A percentile compares a stretch with the other conserved stretches of the same genome.
phyloP scores from a whole-genome alignment of 495 filamentous ascomycete species.

The Aspergillus coremiiformis region DNA sequence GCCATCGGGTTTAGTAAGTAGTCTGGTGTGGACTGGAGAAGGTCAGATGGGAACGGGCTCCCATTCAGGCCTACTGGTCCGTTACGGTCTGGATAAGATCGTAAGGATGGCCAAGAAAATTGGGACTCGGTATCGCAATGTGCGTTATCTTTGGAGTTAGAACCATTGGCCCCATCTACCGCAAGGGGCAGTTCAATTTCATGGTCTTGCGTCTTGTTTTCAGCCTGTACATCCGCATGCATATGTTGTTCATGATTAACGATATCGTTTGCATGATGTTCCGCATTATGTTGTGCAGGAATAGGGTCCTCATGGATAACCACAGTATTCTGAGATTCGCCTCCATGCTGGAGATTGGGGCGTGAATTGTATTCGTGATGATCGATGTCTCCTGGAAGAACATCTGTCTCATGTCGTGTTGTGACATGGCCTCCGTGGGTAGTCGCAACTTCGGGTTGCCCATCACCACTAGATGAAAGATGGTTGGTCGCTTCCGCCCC shows the following conservation, averaged over 20 bases:
- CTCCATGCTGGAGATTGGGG: no score
- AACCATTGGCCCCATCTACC: background rate
- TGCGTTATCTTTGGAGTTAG: background rate
- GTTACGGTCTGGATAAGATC: background rate
- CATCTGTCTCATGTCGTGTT: background rate
- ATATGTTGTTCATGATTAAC: background rate
- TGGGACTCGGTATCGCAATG: background rate
- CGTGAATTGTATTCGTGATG: no score
- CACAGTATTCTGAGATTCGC: constrained; percentile 4
- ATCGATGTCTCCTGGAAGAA: no score
- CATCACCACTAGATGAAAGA: background rate
- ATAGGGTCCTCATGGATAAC: constrained; percentile 40
- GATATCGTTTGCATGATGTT: no score
- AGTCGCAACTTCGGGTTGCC: background rate
- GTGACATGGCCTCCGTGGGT: background rate
- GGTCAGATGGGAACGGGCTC: background rate
- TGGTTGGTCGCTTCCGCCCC: background rate
- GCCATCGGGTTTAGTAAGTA: background rate
- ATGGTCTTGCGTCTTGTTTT: background rate
- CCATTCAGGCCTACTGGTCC: background rate
- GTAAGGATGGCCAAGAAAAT: background rate
- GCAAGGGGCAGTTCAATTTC: background rate
- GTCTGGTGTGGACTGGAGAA: background rate
- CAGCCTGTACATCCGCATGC: background rate
- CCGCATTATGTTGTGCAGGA: background rate